These are phyloP conservation scores for Friedmanniomyces endolithicus DNA, from an alignment of 495 filamentous ascomycete genomes.

Conservation along the genomic window DNA sequence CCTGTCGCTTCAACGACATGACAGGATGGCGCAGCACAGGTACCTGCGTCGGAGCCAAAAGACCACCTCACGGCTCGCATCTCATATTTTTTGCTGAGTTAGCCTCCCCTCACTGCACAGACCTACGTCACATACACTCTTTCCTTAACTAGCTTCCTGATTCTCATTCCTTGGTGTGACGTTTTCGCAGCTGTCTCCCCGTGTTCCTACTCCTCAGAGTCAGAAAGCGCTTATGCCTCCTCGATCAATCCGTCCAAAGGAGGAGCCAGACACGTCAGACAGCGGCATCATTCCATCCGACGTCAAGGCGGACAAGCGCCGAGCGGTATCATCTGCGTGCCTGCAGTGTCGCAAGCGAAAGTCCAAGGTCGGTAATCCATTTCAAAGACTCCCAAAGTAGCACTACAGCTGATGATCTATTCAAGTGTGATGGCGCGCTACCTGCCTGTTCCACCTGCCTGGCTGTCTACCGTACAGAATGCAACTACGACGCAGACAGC, in stretches of 20 bases:
- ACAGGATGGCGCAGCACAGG: neutral
- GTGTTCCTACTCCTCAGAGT: neutral
- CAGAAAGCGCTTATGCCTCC: conserved; percentile 14
- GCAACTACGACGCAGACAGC: conserved; percentile 37
- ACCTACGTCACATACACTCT: neutral
- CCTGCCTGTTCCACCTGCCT: conserved; percentile 40
- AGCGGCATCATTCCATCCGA: conserved; percentile 1
- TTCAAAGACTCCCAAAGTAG: neutral
- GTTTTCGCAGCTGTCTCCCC: neutral
- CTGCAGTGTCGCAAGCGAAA: conserved; percentile 44
- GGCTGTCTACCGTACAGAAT: conserved; percentile 39
- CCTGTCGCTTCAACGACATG: neutral
- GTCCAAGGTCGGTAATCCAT: conserved; percentile 35
- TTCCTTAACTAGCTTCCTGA: neutral
- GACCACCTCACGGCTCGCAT: neutral
- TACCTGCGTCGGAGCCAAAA: neutral
- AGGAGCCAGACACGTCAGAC: conserved; percentile 9
- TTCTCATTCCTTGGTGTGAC: neutral
- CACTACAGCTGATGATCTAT: neutral
- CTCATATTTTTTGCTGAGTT: neutral
- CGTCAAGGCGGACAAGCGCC: conserved; percentile 25
- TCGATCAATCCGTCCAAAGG: conserved; percentile 13
- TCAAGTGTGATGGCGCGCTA: conserved; percentile 37
- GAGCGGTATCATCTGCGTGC: conserved; percentile 42
- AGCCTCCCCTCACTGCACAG: neutral